Conservation (phyloP, 768 basidiomycete species). For the Suillus variegatus region DNA sequence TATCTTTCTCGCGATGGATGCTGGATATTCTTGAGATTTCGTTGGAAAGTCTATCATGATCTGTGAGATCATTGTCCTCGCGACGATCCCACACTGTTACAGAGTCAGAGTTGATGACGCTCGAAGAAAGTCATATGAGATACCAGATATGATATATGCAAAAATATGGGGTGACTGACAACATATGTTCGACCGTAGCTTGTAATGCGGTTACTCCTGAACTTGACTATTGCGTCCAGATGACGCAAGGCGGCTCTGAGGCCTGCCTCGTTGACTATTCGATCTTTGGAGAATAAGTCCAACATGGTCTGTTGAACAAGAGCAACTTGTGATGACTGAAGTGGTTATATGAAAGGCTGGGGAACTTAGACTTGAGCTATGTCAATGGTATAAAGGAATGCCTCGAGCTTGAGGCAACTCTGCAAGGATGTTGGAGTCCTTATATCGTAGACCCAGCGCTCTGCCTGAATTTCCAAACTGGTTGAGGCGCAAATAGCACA, state of each 20-base stretch:
- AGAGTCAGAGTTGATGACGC: not conserved
- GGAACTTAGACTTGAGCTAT: not conserved
- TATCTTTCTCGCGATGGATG: constrained; percentile 23
- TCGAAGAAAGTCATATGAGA: not conserved
- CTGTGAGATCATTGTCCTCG: constrained; percentile 20
- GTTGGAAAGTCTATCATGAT: constrained; percentile 38
- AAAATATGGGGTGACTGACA: constrained; percentile 28
- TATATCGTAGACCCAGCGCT: not conserved
- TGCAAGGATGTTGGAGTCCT: not conserved
- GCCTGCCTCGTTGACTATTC: constrained; percentile 21
- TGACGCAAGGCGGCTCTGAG: constrained; percentile 15
- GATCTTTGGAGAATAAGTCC: constrained; percentile 6
- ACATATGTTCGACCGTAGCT: constrained; percentile 28
- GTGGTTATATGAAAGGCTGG: too few relatives aligned
- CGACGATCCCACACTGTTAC: constrained; percentile 17
- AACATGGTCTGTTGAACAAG: not conserved
- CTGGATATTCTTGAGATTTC: constrained; percentile 19
- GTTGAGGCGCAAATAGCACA: not conserved
- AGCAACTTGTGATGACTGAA: too few relatives aligned
- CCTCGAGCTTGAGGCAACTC: not conserved
- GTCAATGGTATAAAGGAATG: not conserved
- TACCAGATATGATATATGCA: constrained; percentile 32
- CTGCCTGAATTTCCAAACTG: not conserved
- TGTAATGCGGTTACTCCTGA: constrained; percentile 20
- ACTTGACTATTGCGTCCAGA: constrained; percentile 29